phyloP scores from a whole-genome alignment of 768 basidiomycete genomes.

The Agrocybe pediades region DNA sequence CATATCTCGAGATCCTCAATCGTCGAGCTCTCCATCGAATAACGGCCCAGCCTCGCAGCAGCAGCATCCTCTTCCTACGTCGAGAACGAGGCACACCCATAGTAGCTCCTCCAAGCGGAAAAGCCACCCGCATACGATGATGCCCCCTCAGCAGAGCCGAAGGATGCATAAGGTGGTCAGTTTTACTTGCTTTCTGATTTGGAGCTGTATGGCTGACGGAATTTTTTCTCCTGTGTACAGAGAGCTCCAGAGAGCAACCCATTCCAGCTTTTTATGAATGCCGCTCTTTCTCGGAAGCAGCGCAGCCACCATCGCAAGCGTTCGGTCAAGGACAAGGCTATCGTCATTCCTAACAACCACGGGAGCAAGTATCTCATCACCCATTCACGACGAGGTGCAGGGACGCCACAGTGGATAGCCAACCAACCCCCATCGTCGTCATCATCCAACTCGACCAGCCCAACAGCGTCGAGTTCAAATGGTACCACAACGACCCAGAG shows the following conservation, averaged over 20 bases:
- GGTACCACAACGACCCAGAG: conserved; percentile 25
- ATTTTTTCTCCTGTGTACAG: conserved; percentile 5
- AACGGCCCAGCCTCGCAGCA: background rate
- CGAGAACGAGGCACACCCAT: background rate
- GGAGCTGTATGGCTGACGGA: conserved; percentile 6
- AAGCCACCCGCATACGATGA: background rate
- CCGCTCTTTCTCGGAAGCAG: background rate
- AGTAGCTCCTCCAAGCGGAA: background rate
- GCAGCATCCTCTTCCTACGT: conserved; percentile 15
- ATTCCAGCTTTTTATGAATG: background rate
- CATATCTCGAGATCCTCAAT: conserved; percentile 12
- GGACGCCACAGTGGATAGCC: conserved; percentile 16
- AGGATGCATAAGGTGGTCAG: conserved; percentile 17
- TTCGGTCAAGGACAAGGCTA: conserved; percentile 14
- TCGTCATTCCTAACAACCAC: conserved; percentile 18
- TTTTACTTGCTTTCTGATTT: background rate
- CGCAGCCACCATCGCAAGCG: conserved; percentile 9
- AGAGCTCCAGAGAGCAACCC: background rate
- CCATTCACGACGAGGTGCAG: conserved; percentile 14
- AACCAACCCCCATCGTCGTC: background rate
- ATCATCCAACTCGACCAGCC: conserved; percentile 8
- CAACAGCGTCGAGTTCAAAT: conserved; percentile 3
- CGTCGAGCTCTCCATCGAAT: conserved; percentile 1
- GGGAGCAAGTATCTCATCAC: conserved; percentile 16
- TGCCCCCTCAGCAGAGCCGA: background rate